phyloP scores from a whole-genome alignment of 371 early-diverging fungal species.

The Parasitella parasitica region DNA sequence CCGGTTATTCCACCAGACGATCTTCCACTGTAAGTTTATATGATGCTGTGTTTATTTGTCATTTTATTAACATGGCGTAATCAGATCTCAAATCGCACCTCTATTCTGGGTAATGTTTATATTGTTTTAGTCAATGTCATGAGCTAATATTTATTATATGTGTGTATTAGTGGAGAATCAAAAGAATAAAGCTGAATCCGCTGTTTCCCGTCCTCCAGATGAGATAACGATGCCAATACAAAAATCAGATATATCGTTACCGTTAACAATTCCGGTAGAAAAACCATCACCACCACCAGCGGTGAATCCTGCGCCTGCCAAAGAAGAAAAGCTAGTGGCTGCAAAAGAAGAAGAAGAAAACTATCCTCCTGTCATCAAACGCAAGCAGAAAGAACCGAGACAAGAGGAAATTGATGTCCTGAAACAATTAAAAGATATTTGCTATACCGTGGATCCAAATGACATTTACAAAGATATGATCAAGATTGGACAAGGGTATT shows the following conservation, averaged over 20 bases:
- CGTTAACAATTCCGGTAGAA: background rate
- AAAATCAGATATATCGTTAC: background rate
- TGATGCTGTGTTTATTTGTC: background rate
- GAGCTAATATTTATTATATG: too few relatives aligned
- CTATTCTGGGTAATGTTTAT: background rate
- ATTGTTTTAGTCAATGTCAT: too few relatives aligned
- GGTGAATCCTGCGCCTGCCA: background rate
- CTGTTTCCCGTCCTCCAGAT: background rate
- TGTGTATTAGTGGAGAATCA: background rate
- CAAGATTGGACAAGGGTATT: conserved; percentile 90
- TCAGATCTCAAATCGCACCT: conserved; percentile 16
- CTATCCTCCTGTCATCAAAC: conserved; percentile 16
- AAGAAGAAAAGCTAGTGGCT: background rate
- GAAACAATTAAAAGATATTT: conserved; percentile 77
- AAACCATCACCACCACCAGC: background rate
- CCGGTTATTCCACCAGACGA: conserved; percentile 18
- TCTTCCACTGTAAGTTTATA: conserved; percentile 6
- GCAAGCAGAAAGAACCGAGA: conserved; percentile 19
- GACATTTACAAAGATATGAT: conserved; percentile 71
- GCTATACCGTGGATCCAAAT: conserved; percentile 85
- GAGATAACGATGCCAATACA: background rate
- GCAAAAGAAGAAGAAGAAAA: background rate
- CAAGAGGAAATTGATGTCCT: conserved; percentile 62
- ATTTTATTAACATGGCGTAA: background rate
- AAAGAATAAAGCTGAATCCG: background rate